These are phyloP conservation scores for Pecoramyces ruminantium DNA, from an alignment of 192 early-diverging fungal species.

Conservation along the genomic window DNA sequence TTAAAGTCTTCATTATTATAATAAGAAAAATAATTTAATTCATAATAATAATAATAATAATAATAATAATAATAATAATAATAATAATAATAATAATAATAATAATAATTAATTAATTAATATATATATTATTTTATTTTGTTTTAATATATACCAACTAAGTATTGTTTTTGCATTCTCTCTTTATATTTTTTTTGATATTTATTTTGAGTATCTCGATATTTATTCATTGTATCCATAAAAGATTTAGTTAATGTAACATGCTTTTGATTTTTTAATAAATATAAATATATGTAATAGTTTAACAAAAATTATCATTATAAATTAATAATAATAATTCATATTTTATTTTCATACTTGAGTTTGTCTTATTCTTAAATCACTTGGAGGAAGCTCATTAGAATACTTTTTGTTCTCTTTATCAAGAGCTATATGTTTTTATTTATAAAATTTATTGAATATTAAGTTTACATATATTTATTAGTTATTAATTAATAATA, in stretches of 20 bases:
- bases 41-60: no score
- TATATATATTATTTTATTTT: background rate
- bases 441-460: no score
- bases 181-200: slow-evolving; percentile 72
- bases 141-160: slow-evolving; percentile 47
- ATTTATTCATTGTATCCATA: slow-evolving; percentile 49
- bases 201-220: slow-evolving; percentile 57
- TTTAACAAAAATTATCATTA: no score
- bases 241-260: slow-evolving; percentile 37
- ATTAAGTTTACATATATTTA: no score
- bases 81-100: no score
- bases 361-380: background rate
- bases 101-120: no score
- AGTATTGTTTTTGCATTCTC: slow-evolving; percentile 64
- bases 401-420: background rate
- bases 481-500: no score
- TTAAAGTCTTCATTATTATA: background rate
- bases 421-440: background rate
- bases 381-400: background rate
- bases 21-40: background rate
- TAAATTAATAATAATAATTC: no score
- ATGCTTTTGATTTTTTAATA: slow-evolving; percentile 3
- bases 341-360: background rate
- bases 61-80: no score
- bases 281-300: no score